Base-by-base conservation (phyloP, 176 grass and related monocot species). In the Musa itinerans region DNA sequence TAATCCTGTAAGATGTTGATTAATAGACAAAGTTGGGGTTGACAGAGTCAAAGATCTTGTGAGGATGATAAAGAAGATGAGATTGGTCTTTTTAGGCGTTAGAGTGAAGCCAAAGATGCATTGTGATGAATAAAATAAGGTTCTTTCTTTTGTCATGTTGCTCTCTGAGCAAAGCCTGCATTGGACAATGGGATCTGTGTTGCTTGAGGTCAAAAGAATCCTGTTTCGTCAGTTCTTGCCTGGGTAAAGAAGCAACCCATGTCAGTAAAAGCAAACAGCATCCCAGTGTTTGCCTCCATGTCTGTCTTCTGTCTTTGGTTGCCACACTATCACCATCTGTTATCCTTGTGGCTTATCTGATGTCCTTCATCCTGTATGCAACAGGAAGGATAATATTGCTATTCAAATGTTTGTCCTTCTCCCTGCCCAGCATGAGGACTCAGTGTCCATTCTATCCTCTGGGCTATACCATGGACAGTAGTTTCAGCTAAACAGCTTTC, bases 171-270 rank as follows among this genome's bases (percentile, higher is more conserved):
- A 65, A 59, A 56, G 74, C 10, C 21, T 53, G 53, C 13, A 50
- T 34, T 52, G 72, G 76, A 54, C 63, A 25, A 61, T 87, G 81
- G 76, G 34, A 69, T 86, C 77, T 79, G 81, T 11, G 3, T 85
- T 87, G 76, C 83, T 86, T 85, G 79, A 80, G 69, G 83, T 66
- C 75, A 63, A 89, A 87, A 84, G 86, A 91, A 80, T 78, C 88
- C 85, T 88, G 86, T 85, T 16, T 80, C 51, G 72, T 52, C 85
- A 79, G 85, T 27, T 17, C 72, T 69, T 90, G 85, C 25, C 53
- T 57, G 53, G 24, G 53, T 56, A 57, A 74, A 74, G 72, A 74
- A 74, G 72, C 52, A 58, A 74, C 20, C 52, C 72, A 27, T 56
- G 52, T 74, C 72, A 55, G 72, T 57, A 56, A 74, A 74, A 74